Evolutionary conservation across 768 basidiomycete genomes (phyloP).

Genomic region (Plicaturopsis crispa): DNA sequence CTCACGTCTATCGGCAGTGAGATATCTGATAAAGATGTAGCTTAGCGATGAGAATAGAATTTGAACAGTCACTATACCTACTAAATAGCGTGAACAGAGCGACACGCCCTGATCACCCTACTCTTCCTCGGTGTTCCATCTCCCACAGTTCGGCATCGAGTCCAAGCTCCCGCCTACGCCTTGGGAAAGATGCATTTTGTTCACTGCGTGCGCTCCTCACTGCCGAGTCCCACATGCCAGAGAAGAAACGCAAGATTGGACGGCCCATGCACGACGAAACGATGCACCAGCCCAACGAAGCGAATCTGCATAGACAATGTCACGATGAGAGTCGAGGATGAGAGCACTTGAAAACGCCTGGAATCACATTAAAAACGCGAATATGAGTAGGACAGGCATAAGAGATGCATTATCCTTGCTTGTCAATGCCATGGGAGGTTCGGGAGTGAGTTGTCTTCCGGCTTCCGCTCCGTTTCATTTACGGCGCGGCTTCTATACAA

Average conservation of each 20-base stretch:
- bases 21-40: not conserved
- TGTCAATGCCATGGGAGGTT: conserved; percentile 8
- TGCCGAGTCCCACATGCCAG: conserved; percentile 40
- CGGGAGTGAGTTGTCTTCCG: conserved; percentile 7
- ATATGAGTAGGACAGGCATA: conserved; percentile 33
- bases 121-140: conserved; percentile 39
- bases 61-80: not conserved
- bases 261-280: conserved; percentile 61
- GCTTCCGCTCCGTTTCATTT: not conserved
- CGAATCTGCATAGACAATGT: conserved; percentile 25
- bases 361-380: conserved; percentile 43
- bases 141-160: conserved; percentile 54
- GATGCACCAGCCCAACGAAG: conserved; percentile 55
- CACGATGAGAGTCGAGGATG: conserved; percentile 2
- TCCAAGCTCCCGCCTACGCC: conserved; percentile 30
- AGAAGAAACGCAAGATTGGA: conserved; percentile 34
- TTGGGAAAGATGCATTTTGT: conserved; percentile 17
- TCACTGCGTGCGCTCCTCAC: conserved; percentile 30
- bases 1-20: not conserved
- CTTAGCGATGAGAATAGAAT: not conserved
- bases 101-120: conserved; percentile 10
- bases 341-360: conserved; percentile 2
- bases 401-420: conserved; percentile 24
- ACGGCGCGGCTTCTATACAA: not conserved
- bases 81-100: not conserved